Evolutionary conservation across 768 basidiomycete species (phyloP), one percentile per base, ranked within the genome.

Genomic region (Phlebiopsis gigantea): DNA sequence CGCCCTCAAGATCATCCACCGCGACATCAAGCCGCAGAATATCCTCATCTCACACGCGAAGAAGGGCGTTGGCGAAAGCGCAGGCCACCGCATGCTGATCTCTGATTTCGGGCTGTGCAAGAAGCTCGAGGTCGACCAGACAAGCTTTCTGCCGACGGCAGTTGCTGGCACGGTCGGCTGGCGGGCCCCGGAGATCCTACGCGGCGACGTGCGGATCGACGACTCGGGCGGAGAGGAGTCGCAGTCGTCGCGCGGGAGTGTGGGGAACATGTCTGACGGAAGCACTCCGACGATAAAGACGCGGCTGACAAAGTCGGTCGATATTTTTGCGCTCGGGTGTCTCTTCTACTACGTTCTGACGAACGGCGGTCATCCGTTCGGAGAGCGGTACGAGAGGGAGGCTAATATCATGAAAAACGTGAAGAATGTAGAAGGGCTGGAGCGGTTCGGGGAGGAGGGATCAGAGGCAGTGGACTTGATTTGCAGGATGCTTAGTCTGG

Each of bases 21-120:
- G 96, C 29, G 96, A 98, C 69, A 97, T 99, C 72, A 99, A 99
- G 66, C 96, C 96, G 4, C 96, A 95, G 70, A 99, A 99, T 66
- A 98, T 99, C 55, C 81, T 99, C 14, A 79, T 98, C 10, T 91
- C 92, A 14, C 75, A 75, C 14, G 81, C 82, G 2, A 88, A 87
- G 64, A 77, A 76, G 49, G 81, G 78, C 17, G 73, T 72, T 8
- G 72, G 72, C 59, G 73, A 66, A 65, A 74, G 68, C 63, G 71
- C 69, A 46, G 80, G 69, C 67, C 73, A 91, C 62, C 76, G 91
- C 47, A 93, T 95, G 92, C 73, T 95, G 58, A 95, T 94, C 57
- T 97, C 94, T 1, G 97, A 99, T 72, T 98, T 99, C 68, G 97
- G 97, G 31, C 77, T 99, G 49, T 98, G 96, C 69, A 95, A 95